Percentiles rank a stretch among this genome's conserved stretches.
Conservation (phyloP, 495 filamentous ascomycete genomes). For the Xylaria cubensis region DNA sequence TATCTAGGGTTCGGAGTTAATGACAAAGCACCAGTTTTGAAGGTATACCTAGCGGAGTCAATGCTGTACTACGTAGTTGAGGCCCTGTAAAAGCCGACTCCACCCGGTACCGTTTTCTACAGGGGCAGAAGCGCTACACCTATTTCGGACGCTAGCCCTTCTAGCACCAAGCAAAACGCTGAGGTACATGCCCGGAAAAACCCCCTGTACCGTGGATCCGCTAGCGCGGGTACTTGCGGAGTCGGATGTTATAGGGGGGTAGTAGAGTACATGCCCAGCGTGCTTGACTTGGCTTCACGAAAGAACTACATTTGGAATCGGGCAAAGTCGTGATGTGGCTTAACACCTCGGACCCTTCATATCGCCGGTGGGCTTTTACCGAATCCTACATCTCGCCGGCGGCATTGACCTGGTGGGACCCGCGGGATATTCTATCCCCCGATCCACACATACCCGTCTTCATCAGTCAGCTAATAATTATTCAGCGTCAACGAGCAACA, state of each 20-base stretch:
- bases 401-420: neutral
- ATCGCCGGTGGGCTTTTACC: neutral
- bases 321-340: neutral
- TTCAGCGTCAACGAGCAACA: neutral
- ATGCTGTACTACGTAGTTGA: neutral
- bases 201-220: no score
- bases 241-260: no score
- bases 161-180: no score
- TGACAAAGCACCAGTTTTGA: constrained; percentile 8
- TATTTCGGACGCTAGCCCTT: no score
- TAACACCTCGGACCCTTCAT: neutral
- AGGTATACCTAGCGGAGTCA: neutral
- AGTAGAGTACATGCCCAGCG: no score
- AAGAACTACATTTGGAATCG: neutral
- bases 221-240: no score
- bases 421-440: neutral
- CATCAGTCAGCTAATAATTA: neutral
- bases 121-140: no score
- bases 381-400: neutral
- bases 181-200: no score
- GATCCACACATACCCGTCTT: neutral
- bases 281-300: neutral
- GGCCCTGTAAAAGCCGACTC: no score
- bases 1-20: constrained; percentile 11
- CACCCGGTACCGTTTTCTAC: no score